Evolutionary conservation across 805 yeast species (phyloP), one percentile per base, ranked within the genome.

Genomic region (Metschnikowia anglica): DNA sequence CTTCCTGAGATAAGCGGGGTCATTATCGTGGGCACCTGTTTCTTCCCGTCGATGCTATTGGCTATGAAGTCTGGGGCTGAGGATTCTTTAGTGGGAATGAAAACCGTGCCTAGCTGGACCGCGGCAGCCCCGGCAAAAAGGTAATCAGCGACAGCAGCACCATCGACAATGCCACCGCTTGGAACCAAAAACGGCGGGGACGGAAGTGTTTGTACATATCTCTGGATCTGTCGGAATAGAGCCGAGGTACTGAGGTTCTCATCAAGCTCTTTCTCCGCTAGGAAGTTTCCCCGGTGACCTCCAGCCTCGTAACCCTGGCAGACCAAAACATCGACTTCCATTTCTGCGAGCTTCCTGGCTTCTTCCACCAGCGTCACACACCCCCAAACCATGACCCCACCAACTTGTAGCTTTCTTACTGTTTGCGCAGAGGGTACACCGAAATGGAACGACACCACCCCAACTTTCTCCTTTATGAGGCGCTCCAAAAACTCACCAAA

Each of bases 51-150:
- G 1, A 54, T 34, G 5, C 37, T 28, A 2, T 54, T 34, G 5
- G 46, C 53, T 39, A 60, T 56, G 34, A 43, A 56, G 12, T 39
- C 43, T 11, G 53, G 54, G 5, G 58, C 53, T 2, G 44, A 36
- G 2, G 62, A 48, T 40, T 72, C 77, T 4, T 52, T 47, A n/a
- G 67, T 51, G 0, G 62, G 58, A 12, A 79, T 58, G 52, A 77
- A 76, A 0, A 68, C 66, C 0, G 84, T 75, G 0, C 85, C 85
- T 27, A 79, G n/a, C 43, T 76, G 83, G 8, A 74, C 81, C 0
- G 73, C 80, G 3, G 74, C 62, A 2, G 80, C 79, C 0, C 83
- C 82, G 4, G 49, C 43, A 0, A 54, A 41, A 8, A 76, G 48
- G 23, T 63, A 66, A 1, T 49, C 50, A 5, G 59, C 52, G 15